These are phyloP conservation scores for Lagenaria siceraria DNA, from an alignment of 306 rosid genomes.

Conservation along the genomic window DNA sequence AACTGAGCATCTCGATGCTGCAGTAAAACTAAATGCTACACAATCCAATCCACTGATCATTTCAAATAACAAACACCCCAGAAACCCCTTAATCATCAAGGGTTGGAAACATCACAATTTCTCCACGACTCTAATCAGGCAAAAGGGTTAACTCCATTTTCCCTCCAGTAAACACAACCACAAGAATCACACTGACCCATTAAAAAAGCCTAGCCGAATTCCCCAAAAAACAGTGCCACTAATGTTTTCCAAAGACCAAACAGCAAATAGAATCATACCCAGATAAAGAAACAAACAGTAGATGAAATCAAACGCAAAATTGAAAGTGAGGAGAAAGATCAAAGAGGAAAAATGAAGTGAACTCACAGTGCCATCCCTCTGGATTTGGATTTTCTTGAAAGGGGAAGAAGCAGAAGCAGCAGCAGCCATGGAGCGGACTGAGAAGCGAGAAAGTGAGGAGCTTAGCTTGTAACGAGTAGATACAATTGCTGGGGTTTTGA, in stretches of 20 bases:
- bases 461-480: conserved; percentile 16
- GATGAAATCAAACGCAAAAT: background rate
- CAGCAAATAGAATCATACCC: background rate
- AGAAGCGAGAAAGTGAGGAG: conserved; percentile 27
- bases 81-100: background rate
- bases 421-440: conserved; percentile 66
- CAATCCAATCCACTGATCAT: background rate
- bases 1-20: too few species aligned
- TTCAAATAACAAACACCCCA: background rate
- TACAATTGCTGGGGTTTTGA: conserved; percentile 10
- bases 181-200: background rate
- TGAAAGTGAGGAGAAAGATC: background rate
- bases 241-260: background rate
- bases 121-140: background rate
- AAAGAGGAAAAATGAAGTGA: background rate
- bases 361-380: conserved; percentile 63
- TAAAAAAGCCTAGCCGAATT: background rate
- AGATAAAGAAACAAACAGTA: background rate
- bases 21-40: too few species aligned
- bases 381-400: conserved; percentile 73
- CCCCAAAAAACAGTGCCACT: background rate
- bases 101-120: background rate
- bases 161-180: background rate
- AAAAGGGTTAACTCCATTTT: background rate
- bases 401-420: conserved; percentile 26